phyloP scores from a whole-genome alignment of 2,329 filamentous ascomycete genomes.

The Diaporthe ilicicola region DNA sequence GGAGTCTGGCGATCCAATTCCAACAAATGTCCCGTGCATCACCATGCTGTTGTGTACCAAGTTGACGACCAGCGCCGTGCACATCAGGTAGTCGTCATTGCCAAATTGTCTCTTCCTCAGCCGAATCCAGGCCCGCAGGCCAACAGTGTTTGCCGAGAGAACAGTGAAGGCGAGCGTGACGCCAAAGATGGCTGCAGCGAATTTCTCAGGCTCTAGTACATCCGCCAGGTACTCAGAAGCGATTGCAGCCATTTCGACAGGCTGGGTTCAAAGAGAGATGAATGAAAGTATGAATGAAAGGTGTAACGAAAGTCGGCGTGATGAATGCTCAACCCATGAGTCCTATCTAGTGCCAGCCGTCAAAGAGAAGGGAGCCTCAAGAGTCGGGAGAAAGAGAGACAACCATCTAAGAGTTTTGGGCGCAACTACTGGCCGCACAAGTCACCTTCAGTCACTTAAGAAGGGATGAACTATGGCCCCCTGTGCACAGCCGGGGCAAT shows the following conservation, averaged over 20 bases:
- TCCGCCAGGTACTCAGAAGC: slow-evolving; percentile 32
- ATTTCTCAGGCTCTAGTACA: slow-evolving; percentile 29
- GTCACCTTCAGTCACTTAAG: not conserved
- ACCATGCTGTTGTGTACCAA: slow-evolving; percentile 32
- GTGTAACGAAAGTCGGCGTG: slow-evolving; percentile 6
- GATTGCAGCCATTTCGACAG: slow-evolving; percentile 28
- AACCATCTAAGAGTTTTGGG: not conserved
- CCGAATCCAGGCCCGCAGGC: slow-evolving; percentile 24
- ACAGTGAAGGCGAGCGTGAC: slow-evolving; percentile 32
- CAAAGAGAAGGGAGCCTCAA: not conserved
- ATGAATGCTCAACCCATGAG: slow-evolving; percentile 3
- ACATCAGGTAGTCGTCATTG: slow-evolving; percentile 33
- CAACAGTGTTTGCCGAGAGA: slow-evolving; percentile 26
- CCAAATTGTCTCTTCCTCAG: slow-evolving; percentile 23
- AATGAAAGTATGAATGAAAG: slow-evolving; percentile 3
- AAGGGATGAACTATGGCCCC: slow-evolving; percentile 12
- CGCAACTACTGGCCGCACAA: not conserved
- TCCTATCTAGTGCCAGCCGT: slow-evolving; percentile 18
- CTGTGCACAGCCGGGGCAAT: not conserved
- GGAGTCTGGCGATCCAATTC: slow-evolving; percentile 31
- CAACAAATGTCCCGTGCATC: slow-evolving; percentile 33
- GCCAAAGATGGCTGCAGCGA: slow-evolving; percentile 33
- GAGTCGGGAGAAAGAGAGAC: slow-evolving; percentile 5
- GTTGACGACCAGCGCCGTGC: slow-evolving; percentile 32
- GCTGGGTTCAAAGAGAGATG: not conserved